These are phyloP conservation scores for Macrolepiota fuliginosa DNA, from an alignment of 768 basidiomycete genomes.

Conservation along the genomic window DNA sequence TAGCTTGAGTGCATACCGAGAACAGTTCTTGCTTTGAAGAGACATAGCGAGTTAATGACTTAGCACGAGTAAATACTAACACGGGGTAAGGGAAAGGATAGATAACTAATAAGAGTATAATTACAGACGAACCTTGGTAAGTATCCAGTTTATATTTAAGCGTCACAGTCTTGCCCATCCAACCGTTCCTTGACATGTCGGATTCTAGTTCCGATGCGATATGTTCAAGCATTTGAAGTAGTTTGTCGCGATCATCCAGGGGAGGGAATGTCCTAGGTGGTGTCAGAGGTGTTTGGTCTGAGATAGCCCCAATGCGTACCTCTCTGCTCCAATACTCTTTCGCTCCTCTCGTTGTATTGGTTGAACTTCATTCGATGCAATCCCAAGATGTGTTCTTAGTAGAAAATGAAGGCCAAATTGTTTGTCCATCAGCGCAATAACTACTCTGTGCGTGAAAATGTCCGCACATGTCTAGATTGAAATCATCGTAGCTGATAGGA, in stretches of 20 bases:
- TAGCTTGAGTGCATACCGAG: slow-evolving; percentile 44
- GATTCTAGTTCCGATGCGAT: slow-evolving; percentile 78
- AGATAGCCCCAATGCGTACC: slow-evolving; percentile 21
- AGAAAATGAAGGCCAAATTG: slow-evolving; percentile 79
- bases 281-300: too few relatives aligned
- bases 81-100: neutral
- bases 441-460: slow-evolving; percentile 72
- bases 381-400: slow-evolving; percentile 79
- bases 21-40: slow-evolving; percentile 76
- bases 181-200: slow-evolving; percentile 78
- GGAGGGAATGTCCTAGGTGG: slow-evolving; percentile 8
- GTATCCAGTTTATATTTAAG: slow-evolving; percentile 93
- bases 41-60: slow-evolving; percentile 77
- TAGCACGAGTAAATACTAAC: slow-evolving; percentile 78
- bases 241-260: slow-evolving; percentile 52
- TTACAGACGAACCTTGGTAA: slow-evolving; percentile 59
- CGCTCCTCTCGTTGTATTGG: slow-evolving; percentile 76
- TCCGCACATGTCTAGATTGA: slow-evolving; percentile 80
- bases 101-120: neutral
- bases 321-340: slow-evolving; percentile 91
- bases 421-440: slow-evolving; percentile 81
- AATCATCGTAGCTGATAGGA: slow-evolving; percentile 2
- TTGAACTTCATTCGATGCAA: slow-evolving; percentile 79
- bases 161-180: slow-evolving; percentile 86
- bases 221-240: slow-evolving; percentile 75